Base-by-base conservation (phyloP, 306 rosid species). In the Sechiopsis laciniata region DNA sequence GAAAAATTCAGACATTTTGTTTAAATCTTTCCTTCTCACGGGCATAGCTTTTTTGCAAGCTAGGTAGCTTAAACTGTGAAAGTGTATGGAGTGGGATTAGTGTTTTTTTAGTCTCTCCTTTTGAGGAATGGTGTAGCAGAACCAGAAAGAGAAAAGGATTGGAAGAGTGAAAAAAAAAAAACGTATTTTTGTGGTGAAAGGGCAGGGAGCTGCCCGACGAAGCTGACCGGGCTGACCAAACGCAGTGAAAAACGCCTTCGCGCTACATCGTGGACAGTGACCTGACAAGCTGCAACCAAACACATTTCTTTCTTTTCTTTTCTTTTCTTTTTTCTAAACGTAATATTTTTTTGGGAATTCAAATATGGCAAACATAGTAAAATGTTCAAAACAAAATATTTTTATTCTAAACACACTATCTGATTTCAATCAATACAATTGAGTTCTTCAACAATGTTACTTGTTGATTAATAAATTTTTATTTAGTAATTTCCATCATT, bases 221-320 rank as follows among this genome's bases (percentile, higher is more conserved):
- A 86, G 89, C 76, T 87, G 88, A 69, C 92, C 96, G 53, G 42
- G 85, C 74, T 88, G 96, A 94, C 96, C 95, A 77, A 59, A 75
- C 83, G 88, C 89, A 86, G 92, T 91, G 90, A 85, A 89, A 88
- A 89, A 80, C 85, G 69, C 82, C 73, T 85, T 80, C 78, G 86
- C 92, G 88, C 92, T 84, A 81, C 79, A 84, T 66, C 80, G 87
- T 89, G 92, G 96, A 94, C 87, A 87, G 91, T 73, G 96, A 87
- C 94, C 87, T 90, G 97, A 86, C 98, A 71, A 55, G 67, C 75
- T 84, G 80, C 84, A 76, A 63, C 70, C 42, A 37, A 37, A 37
- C 42, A 37, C 42, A 37, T 37, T 37, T 37, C 42, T 37, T 37
- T 37, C 42, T 37, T 37, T 37, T 6, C 4, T 37, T 37, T 5